Evolutionary conservation across 2,329 filamentous ascomycete species (phyloP).

Genomic region (Sarocladiaceae sp.): DNA sequence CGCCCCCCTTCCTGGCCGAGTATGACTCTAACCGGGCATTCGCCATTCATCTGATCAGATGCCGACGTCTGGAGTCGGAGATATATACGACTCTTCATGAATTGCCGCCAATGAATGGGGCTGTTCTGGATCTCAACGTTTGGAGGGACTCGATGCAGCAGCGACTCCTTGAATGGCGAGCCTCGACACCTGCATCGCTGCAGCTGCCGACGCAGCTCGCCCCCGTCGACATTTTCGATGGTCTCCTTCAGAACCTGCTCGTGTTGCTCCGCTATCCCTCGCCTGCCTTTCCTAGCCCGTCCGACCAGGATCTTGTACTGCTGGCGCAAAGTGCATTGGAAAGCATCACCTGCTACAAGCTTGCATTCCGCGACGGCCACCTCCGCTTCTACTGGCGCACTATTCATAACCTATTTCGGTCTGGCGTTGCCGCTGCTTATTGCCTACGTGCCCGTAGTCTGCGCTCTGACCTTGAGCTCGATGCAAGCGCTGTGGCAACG

Average conservation of each 20-base stretch:
- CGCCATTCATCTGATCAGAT: conserved; percentile 17
- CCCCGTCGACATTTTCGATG: conserved; percentile 17
- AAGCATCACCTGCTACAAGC: conserved; percentile 16
- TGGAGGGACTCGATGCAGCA: conserved; percentile 17
- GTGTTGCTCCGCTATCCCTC: conserved; percentile 19
- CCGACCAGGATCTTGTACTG: conserved; percentile 12
- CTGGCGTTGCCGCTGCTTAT: conserved; percentile 16
- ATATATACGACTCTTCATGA: conserved; percentile 17
- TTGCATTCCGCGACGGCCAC: conserved; percentile 16
- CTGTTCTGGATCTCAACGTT: not conserved
- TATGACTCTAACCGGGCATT: not conserved
- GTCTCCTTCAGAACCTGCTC: conserved; percentile 13
- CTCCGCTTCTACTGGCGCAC: conserved; percentile 23
- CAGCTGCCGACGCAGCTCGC: conserved; percentile 15
- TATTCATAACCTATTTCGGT: conserved; percentile 18
- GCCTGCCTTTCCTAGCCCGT: conserved; percentile 11
- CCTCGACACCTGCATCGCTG: conserved; percentile 9
- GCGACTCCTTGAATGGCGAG: conserved; percentile 16
- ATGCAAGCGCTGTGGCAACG: conserved; percentile 5
- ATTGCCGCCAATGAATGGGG: conserved; percentile 11
- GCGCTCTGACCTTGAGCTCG: not conserved
- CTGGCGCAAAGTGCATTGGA: conserved; percentile 14
- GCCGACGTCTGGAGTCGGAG: conserved; percentile 19
- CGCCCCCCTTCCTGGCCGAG: conserved; percentile 9
- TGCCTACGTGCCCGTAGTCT: conserved; percentile 12